phyloP scores from a whole-genome alignment of 345 rosid species.

The Murraya koenigii region DNA sequence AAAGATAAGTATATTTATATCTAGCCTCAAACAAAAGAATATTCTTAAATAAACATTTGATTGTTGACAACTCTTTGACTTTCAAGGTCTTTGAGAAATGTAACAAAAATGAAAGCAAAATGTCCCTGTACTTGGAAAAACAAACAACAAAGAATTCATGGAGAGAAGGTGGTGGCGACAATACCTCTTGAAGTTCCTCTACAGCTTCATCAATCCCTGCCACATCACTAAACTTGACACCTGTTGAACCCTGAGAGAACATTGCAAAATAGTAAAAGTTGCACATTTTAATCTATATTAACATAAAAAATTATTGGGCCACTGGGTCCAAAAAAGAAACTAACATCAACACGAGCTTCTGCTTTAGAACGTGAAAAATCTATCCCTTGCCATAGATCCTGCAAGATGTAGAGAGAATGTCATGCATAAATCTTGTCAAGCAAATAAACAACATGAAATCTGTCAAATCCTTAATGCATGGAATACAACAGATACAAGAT shows the following conservation, averaged over 20 bases:
- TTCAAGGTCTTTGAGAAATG: neutral
- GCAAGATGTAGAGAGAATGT: conserved; percentile 26
- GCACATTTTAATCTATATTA: conserved; percentile 12
- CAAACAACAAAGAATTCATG: neutral
- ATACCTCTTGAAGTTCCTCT: conserved; percentile 96
- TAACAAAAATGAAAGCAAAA: neutral
- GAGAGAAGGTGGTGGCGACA: conserved; percentile 8
- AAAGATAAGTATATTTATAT: neutral
- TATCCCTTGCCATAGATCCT: conserved; percentile 98
- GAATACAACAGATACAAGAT: conserved; percentile 3
- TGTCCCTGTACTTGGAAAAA: neutral
- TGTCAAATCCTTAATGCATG: neutral
- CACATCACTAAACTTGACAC: conserved; percentile 82
- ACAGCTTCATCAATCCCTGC: conserved; percentile 99
- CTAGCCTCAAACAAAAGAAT: neutral
- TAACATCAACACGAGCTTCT: conserved; percentile 97
- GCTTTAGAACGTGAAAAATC: conserved; percentile 96
- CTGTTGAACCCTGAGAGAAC: conserved; percentile 80
- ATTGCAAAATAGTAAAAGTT: conserved; percentile 17
- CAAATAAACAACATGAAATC: neutral
- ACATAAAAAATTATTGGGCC: neutral
- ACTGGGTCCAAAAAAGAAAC: conserved; percentile 22
- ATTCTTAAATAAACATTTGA: neutral
- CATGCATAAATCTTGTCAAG: conserved; percentile 1
- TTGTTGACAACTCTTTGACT: neutral